Evolutionary conservation across 768 basidiomycete species (phyloP).

Genomic region (Kondoa subrosea): DNA sequence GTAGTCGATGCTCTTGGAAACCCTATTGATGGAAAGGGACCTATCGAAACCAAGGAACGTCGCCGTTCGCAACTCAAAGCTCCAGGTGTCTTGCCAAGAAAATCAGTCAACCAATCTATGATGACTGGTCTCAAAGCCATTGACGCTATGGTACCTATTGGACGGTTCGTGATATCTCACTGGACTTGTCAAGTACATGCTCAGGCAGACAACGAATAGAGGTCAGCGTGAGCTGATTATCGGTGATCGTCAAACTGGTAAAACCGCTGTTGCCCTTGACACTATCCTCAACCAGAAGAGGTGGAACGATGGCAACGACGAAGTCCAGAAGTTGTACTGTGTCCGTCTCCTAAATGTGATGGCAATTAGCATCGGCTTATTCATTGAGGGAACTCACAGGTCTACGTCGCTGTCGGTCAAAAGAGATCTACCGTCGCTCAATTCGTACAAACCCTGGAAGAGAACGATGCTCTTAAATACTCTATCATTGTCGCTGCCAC

Average conservation of each 20-base stretch:
- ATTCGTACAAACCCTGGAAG: conserved; percentile 97
- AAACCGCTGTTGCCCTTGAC: conserved; percentile 98
- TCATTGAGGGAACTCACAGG: conserved; percentile 31
- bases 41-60: conserved; percentile 80
- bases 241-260: conserved; percentile 99
- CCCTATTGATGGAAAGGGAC: conserved; percentile 99
- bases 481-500: conserved; percentile 98
- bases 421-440: conserved; percentile 99
- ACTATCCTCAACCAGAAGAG: conserved; percentile 99
- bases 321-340: conserved; percentile 97
- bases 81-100: conserved; percentile 95
- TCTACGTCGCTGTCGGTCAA: conserved; percentile 98
- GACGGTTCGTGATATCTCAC: conserved; percentile 39
- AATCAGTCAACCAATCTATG: conserved; percentile 99
- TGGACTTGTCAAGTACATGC: not conserved
- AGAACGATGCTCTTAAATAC: conserved; percentile 99
- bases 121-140: conserved; percentile 99
- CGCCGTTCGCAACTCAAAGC: conserved; percentile 97
- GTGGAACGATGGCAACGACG: conserved; percentile 97
- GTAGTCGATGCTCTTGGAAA: conserved; percentile 99
- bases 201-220: conserved; percentile 24
- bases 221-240: conserved; percentile 99
- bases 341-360: not conserved
- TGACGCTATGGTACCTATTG: conserved; percentile 99
- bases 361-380: too few relatives aligned